Conservation (phyloP, 495 filamentous ascomycete genomes). For the Penicillium egyptiacum region DNA sequence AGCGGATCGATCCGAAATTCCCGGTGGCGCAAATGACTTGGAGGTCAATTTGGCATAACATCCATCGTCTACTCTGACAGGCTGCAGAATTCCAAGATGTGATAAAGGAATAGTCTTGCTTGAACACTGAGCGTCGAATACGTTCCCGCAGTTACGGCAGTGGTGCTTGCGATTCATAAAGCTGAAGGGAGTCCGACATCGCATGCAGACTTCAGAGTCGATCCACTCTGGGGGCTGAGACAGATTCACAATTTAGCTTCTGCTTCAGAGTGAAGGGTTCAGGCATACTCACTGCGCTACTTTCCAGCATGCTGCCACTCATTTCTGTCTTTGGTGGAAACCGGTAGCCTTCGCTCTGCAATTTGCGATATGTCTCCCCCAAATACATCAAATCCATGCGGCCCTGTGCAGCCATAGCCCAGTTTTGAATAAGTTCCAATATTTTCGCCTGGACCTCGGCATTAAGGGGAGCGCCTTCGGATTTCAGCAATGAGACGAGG, state of each 20-base stretch:
- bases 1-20: conserved; percentile 44
- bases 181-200: conserved; percentile 90
- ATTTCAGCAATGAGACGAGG: conserved; percentile 82
- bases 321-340: conserved; percentile 89
- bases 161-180: conserved; percentile 99
- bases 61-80: conserved; percentile 95
- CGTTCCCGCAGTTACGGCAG: conserved; percentile 95
- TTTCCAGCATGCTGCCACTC: conserved; percentile 93
- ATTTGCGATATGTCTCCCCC: conserved; percentile 75
- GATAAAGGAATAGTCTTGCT: conserved; percentile 85
- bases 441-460: conserved; percentile 85
- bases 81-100: conserved; percentile 85
- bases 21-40: conserved; percentile 51
- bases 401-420: conserved; percentile 88
- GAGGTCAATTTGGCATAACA: conserved; percentile 89
- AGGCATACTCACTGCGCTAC: conserved; percentile 73
- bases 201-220: conserved; percentile 98
- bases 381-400: conserved; percentile 82
- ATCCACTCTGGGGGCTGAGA: conserved; percentile 91
- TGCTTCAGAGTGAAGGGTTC: not conserved
- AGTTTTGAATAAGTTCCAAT: conserved; percentile 87
- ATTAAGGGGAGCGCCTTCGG: conserved; percentile 74
- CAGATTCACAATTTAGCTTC: conserved; percentile 16
- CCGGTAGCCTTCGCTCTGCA: conserved; percentile 80
- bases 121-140: conserved; percentile 92